phyloP scores from a whole-genome alignment of 1,284 basidiomycete species.

The Ustilago bromivora region DNA sequence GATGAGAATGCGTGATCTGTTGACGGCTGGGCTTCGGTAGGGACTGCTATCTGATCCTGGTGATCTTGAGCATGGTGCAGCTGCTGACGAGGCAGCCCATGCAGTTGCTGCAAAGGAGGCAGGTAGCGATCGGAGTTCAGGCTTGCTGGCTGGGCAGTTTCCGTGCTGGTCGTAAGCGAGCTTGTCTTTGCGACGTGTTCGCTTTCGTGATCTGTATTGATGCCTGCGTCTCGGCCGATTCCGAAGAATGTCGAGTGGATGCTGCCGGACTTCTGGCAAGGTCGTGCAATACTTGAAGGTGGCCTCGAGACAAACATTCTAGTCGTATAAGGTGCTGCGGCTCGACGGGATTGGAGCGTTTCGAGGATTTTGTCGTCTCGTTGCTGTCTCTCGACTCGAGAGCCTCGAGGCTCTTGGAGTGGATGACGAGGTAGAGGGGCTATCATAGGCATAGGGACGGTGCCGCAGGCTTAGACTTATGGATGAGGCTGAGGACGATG shows the following conservation, averaged over 20 bases:
- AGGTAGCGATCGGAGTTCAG: neutral
- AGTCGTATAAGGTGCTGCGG: neutral
- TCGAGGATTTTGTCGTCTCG: neutral
- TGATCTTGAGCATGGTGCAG: neutral
- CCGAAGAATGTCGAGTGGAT: neutral
- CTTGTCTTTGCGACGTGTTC: neutral
- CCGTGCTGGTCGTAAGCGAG: neutral
- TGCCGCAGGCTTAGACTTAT: neutral
- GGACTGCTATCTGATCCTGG: neutral
- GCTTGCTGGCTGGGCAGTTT: neutral
- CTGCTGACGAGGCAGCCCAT: neutral
- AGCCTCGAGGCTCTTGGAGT: neutral
- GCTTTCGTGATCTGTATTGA: neutral
- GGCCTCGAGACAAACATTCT: neutral
- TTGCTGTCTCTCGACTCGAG: neutral
- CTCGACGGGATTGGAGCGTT: neutral
- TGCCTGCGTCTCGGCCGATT: neutral
- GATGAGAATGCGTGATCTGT: neutral
- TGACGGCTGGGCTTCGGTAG: neutral
- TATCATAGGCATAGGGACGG: neutral
- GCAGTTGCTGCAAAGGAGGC: neutral
- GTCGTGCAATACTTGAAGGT: neutral
- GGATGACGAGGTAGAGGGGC: neutral
- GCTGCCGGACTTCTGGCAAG: neutral
- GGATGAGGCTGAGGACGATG: neutral